These are phyloP conservation scores for Chrysosporium queenslandicum DNA, from an alignment of 2,329 filamentous ascomycete species.

Conservation along the genomic window DNA sequence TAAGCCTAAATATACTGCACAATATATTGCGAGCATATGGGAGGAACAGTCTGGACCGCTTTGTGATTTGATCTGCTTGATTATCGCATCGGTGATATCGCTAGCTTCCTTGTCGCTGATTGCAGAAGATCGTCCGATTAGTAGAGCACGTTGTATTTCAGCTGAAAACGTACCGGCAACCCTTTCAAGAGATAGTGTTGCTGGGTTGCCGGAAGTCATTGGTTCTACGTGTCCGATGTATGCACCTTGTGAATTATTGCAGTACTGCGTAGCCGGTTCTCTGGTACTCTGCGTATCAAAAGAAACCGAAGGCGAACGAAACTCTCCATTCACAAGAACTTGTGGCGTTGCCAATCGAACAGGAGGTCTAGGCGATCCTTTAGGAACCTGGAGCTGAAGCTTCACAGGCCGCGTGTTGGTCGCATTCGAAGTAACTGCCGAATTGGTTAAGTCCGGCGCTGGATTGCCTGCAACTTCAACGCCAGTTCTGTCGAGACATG, in stretches of 20 bases:
- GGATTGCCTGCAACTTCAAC: slow-evolving; percentile 18
- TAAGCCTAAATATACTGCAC: slow-evolving; percentile 31
- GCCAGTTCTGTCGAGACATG: background rate
- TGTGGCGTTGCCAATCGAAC: slow-evolving; percentile 38
- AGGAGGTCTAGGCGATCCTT: slow-evolving; percentile 29
- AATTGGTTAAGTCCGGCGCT: background rate
- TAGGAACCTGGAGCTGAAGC: slow-evolving; percentile 37
- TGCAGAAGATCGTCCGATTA: slow-evolving; percentile 23
- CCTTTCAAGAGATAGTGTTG: slow-evolving; percentile 24
- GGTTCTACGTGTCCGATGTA: background rate
- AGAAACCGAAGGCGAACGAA: background rate
- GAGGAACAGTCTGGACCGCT: slow-evolving; percentile 23
- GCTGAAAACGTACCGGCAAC: slow-evolving; percentile 26
- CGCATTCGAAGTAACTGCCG: slow-evolving; percentile 16
- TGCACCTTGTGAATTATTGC: background rate
- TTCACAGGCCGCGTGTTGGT: slow-evolving; percentile 27
- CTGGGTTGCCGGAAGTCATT: background rate
- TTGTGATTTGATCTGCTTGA: slow-evolving; percentile 25
- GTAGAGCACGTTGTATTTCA: slow-evolving; percentile 26
- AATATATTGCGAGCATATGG: slow-evolving; percentile 21
- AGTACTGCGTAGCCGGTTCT: background rate
- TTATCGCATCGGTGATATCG: slow-evolving; percentile 25
- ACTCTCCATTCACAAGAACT: slow-evolving; percentile 16
- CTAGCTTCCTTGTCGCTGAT: slow-evolving; percentile 27
- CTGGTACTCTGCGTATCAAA: background rate